Evolutionary conservation across 208 protist species (phyloP).

Genomic region (Trypanosoma caninum): DNA sequence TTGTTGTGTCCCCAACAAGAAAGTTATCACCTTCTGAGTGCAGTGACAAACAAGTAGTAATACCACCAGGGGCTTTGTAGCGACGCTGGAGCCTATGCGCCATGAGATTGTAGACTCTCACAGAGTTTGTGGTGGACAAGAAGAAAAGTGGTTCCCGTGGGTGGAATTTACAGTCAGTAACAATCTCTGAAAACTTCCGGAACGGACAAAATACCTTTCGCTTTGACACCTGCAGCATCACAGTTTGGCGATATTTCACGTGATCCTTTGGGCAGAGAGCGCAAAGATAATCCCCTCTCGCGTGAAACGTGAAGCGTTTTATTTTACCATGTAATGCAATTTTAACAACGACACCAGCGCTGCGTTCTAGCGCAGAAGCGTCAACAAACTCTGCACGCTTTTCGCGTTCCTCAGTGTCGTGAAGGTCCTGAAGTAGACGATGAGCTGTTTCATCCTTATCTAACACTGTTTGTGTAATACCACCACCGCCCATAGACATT

Average conservation of each 20-base stretch:
- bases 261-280: slow-evolving; percentile 91
- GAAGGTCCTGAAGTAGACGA: slow-evolving; percentile 64
- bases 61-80: slow-evolving; percentile 84
- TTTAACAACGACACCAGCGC: slow-evolving; percentile 86
- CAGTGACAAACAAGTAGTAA: slow-evolving; percentile 93
- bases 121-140: slow-evolving; percentile 92
- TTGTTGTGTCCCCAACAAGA: slow-evolving; percentile 89
- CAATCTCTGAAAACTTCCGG: slow-evolving; percentile 88
- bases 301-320: slow-evolving; percentile 88
- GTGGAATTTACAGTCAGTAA: slow-evolving; percentile 96
- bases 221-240: slow-evolving; percentile 93
- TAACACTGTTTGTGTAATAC: slow-evolving; percentile 76
- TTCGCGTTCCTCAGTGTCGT: slow-evolving; percentile 83
- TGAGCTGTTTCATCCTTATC: slow-evolving; percentile 81
- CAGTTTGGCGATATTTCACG: slow-evolving; percentile 91
- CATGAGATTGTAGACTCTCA: slow-evolving; percentile 98
- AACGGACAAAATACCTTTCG: slow-evolving; percentile 91
- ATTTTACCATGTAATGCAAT: slow-evolving; percentile 87
- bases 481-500: slow-evolving; percentile 61
- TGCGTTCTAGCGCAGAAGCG: slow-evolving; percentile 61
- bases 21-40: slow-evolving; percentile 98
- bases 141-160: slow-evolving; percentile 98
- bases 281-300: slow-evolving; percentile 88
- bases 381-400: slow-evolving; percentile 89
- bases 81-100: slow-evolving; percentile 96